These are phyloP conservation scores for Mycena vulgaris DNA, from an alignment of 768 basidiomycete species.

Conservation along the genomic window DNA sequence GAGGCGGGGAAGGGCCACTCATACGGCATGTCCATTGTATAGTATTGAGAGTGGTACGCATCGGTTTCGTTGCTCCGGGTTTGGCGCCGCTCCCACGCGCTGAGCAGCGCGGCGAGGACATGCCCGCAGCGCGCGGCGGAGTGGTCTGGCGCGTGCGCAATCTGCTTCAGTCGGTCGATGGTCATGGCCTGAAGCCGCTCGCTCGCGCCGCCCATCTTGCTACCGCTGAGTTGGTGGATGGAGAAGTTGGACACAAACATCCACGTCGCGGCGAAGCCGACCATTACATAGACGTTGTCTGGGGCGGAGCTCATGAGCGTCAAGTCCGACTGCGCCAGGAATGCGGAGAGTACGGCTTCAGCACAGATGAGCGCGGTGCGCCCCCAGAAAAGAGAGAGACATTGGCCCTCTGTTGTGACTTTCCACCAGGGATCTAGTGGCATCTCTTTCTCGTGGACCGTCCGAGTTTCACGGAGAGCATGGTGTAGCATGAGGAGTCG, in stretches of 20 bases:
- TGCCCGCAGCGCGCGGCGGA: constrained; percentile 59
- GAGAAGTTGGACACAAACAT: constrained; percentile 61
- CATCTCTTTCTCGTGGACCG: constrained; percentile 27
- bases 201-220: constrained; percentile 54
- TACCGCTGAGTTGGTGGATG: constrained; percentile 51
- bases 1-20: background rate
- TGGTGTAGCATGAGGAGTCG: constrained; percentile 56
- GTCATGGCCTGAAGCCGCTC: constrained; percentile 53
- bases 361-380: constrained; percentile 55
- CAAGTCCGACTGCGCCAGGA: constrained; percentile 52
- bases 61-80: background rate
- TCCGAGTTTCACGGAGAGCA: constrained; percentile 47
- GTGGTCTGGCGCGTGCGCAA: constrained; percentile 58
- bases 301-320: constrained; percentile 56
- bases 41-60: background rate
- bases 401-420: constrained; percentile 50
- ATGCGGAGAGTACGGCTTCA: constrained; percentile 53
- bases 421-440: constrained; percentile 51
- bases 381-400: constrained; percentile 52
- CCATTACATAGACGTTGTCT: constrained; percentile 58
- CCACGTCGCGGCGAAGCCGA: constrained; percentile 60
- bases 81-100: constrained; percentile 36
- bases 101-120: constrained; percentile 53
- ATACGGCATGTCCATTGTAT: constrained; percentile 20
- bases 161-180: constrained; percentile 50